Percentiles rank a stretch among this genome's conserved stretches.
These are phyloP conservation scores for Tuber indicum DNA, from an alignment of 495 filamentous ascomycete species.

Conservation along the genomic window DNA sequence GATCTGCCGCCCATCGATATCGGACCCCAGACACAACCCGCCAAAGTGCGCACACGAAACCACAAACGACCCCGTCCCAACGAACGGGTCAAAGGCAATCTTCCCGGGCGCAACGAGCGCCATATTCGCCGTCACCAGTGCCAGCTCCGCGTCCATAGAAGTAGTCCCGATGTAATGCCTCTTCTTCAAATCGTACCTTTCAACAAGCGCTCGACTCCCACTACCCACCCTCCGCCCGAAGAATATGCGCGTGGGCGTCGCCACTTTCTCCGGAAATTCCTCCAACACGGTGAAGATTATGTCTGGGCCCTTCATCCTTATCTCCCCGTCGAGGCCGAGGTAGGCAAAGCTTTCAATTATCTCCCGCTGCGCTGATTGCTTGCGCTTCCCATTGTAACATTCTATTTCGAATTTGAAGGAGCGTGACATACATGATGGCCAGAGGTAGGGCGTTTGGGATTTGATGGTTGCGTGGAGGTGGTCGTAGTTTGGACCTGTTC, in stretches of 20 bases:
- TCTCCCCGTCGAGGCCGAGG: conserved; percentile 66
- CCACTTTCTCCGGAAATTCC: conserved; percentile 56
- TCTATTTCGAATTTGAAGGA: conserved; percentile 83
- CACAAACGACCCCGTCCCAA: conserved; percentile 85
- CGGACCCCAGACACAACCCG: conserved; percentile 68
- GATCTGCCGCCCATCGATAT: conserved; percentile 87
- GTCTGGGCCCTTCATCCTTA: conserved; percentile 64
- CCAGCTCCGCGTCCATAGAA: conserved; percentile 91
- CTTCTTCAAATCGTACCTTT: conserved; percentile 84
- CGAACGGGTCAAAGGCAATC: conserved; percentile 87
- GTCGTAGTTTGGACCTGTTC: conserved; percentile 58
- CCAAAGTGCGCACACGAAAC: conserved; percentile 86
- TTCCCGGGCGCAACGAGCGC: conserved; percentile 73
- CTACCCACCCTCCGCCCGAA: conserved; percentile 62
- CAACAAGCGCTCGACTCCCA: conserved; percentile 59
- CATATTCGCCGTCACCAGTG: conserved; percentile 87
- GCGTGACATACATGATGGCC: conserved; percentile 54
- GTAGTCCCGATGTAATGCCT: conserved; percentile 89
- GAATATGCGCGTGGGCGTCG: conserved; percentile 49
- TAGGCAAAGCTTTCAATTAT: conserved; percentile 80
- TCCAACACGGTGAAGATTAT: conserved; percentile 73
- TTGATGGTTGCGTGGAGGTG: conserved; percentile 61
- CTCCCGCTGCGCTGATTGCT: conserved; percentile 51
- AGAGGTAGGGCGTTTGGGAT: conserved; percentile 53
- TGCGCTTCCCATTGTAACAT: conserved; percentile 63